phyloP scores from a whole-genome alignment of 495 filamentous ascomycete species.

The Aspergillus indologenus region DNA sequence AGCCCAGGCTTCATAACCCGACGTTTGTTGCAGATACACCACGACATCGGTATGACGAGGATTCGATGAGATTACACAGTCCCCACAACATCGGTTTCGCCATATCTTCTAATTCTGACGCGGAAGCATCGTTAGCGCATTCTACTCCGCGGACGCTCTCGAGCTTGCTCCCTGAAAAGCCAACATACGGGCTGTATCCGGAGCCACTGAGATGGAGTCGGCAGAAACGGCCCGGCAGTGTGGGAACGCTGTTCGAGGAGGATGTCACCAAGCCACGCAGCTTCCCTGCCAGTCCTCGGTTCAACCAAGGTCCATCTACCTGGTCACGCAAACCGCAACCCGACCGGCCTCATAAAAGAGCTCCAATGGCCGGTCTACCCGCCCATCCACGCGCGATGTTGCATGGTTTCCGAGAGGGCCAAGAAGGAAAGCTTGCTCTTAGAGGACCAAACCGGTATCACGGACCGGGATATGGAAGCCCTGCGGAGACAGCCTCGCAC shows the following conservation, averaged over 20 bases:
- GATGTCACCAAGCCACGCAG: constrained; percentile 22
- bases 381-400: constrained; percentile 40
- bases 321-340: constrained; percentile 6
- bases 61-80: neutral
- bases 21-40: constrained; percentile 21
- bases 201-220: constrained; percentile 38
- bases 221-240: constrained; percentile 30
- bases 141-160: constrained; percentile 37
- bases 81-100: constrained; percentile 28
- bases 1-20: constrained; percentile 17
- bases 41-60: constrained; percentile 7
- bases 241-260: constrained; percentile 41
- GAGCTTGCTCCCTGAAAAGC: constrained; percentile 29
- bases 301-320: constrained; percentile 4
- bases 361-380: constrained; percentile 31
- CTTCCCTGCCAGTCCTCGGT: constrained; percentile 13
- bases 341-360: constrained; percentile 12
- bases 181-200: constrained; percentile 30
- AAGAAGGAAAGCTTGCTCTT: constrained; percentile 13
- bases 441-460: constrained; percentile 7
- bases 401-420: constrained; percentile 23
- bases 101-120: constrained; percentile 32
- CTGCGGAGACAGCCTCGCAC: constrained; percentile 10
- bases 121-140: constrained; percentile 26
- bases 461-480: constrained; percentile 13